Conservation (phyloP, 106 monocot genomes). For the Acorus calamus region DNA sequence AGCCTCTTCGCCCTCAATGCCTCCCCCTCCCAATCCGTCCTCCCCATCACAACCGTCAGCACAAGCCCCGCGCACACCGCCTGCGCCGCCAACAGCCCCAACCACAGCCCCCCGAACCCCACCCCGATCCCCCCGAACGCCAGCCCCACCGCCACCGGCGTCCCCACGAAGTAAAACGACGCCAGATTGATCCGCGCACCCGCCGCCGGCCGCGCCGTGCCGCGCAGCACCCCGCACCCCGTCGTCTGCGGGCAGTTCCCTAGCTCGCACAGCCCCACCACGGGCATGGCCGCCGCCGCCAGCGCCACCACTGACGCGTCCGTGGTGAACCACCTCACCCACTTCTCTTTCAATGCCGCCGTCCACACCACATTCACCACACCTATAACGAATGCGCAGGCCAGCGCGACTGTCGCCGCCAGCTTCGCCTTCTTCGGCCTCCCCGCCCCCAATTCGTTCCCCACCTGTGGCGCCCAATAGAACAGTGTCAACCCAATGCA, state of each 20-base stretch:
- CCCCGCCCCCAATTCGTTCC: constrained; percentile 76
- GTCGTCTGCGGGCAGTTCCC: constrained; percentile 91
- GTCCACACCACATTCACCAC: constrained; percentile 46
- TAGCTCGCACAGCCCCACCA: constrained; percentile 75
- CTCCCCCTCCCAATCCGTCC: constrained; percentile 76
- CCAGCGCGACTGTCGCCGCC: constrained; percentile 63
- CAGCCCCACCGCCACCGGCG: constrained; percentile 67
- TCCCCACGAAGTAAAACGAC: constrained; percentile 76
- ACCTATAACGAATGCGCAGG: constrained; percentile 47
- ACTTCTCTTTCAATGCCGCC: constrained; percentile 14
- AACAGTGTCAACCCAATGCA: not conserved
- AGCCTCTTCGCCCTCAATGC: constrained; percentile 54
- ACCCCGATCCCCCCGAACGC: constrained; percentile 35
- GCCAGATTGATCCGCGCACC: constrained; percentile 66
- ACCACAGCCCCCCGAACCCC: constrained; percentile 78
- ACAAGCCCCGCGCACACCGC: constrained; percentile 40
- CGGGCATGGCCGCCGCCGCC: constrained; percentile 58
- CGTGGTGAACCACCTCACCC: constrained; percentile 56
- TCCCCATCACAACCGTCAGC: constrained; percentile 34
- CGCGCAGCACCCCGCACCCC: constrained; percentile 80
- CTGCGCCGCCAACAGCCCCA: constrained; percentile 66
- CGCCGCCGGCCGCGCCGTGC: constrained; percentile 57
- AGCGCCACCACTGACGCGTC: constrained; percentile 47
- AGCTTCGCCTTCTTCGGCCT: constrained; percentile 42
- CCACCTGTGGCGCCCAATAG: constrained; percentile 32